Base-by-base conservation (phyloP, 768 basidiomycete species). In the Mycena latifolia region DNA sequence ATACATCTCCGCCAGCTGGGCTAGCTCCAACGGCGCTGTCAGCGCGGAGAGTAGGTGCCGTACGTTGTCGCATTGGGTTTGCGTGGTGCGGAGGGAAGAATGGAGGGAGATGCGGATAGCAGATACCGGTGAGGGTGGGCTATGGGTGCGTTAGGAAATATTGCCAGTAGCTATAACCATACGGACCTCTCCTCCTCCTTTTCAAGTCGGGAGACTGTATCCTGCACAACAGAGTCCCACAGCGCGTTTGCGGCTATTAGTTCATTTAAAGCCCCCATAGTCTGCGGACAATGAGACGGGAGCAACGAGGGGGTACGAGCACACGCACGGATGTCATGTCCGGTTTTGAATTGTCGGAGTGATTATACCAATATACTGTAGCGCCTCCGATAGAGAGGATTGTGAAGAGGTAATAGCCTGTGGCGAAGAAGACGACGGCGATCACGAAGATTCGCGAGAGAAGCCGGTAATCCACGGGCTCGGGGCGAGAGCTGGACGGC, bases 1-100 rank as follows among this genome's bases (percentile, higher is more conserved):
- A 75, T 95, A 95, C 94, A 95, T 95, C 77, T 93, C 93, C 14
- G 91, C 82, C 14, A 95, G 83, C 73, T 92, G 93, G 12, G 89
- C 83, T n/a, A 94, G 80, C 69, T 92, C 89, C 17, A 84, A 75
- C 9, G 91, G 89, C 9, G 86, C 87, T 0, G 93, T 90, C 50
- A 95, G 85, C 17, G 93, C 93, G 9, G 89, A 85, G 52, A 95
- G 85, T 3, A 94, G 85, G 54, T 90, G 89, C 33, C 94, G 91
- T 68, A 95, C 87, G 63, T 91, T 92, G 73, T 94, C 93, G 72
- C 89, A 92, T 77, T 95, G 93, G 0, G 84, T 88, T 72, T 93
- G 91, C 0, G 92, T 93, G 15, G 88, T 90, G 73, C 90, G 84
- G 17, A 94, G 82, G 20, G 92, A 88, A 2, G 92, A 89, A 56